Conservation (phyloP, 2,329 filamentous ascomycete species). For the Alternaria conjuncta region DNA sequence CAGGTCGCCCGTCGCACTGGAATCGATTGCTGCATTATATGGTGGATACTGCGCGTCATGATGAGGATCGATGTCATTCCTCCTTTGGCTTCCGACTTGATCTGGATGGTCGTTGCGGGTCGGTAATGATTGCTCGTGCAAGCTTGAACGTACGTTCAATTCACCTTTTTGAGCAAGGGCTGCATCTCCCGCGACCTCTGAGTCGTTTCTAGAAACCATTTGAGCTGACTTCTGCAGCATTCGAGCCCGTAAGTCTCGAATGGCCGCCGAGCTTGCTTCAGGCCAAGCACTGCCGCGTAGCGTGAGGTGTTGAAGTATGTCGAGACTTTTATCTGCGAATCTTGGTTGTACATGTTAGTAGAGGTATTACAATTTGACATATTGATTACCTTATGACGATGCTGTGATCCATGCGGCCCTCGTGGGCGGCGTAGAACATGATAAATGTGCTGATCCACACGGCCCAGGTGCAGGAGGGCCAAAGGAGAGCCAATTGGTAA, state of each 20-base stretch:
- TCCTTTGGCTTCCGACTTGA: background rate
- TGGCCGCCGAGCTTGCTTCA: conserved; percentile 37
- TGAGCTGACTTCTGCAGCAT: conserved; percentile 8
- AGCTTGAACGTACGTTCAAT: background rate
- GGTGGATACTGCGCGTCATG: background rate
- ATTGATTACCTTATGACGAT: conserved; percentile 50
- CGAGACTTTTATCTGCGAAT: conserved; percentile 31
- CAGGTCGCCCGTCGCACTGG: background rate
- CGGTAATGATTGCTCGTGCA: background rate
- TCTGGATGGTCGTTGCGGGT: background rate
- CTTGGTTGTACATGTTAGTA: conserved; percentile 20
- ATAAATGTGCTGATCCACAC: conserved; percentile 63
- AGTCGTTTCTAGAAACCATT: background rate
- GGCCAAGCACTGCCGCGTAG: conserved; percentile 38
- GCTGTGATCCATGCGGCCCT: conserved; percentile 50
- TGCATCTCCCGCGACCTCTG: background rate
- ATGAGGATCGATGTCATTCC: background rate
- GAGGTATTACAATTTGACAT: background rate
- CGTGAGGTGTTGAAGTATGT: conserved; percentile 34
- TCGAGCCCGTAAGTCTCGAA: conserved; percentile 28
- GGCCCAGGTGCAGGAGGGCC: conserved; percentile 62
- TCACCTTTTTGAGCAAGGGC: background rate
- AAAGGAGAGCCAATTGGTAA: conserved; percentile 48
- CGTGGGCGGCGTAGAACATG: conserved; percentile 58
- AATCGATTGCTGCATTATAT: background rate